Conservation (phyloP, 1,284 basidiomycete species). For the Rhodotorula sp. region DNA sequence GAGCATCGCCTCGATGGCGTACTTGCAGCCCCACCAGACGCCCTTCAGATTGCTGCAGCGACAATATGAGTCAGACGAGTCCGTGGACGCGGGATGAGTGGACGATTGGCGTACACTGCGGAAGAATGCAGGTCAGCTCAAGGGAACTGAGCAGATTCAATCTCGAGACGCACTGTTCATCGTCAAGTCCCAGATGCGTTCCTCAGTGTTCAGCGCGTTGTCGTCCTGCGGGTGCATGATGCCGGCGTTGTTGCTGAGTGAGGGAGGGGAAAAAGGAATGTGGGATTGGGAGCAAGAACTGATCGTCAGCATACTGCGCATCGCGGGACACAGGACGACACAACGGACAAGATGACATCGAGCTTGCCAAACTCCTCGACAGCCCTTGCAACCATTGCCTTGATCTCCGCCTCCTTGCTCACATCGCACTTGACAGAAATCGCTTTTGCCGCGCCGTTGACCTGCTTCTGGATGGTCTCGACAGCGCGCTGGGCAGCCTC, state of each 20-base stretch:
- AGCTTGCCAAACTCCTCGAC: constrained; percentile 82
- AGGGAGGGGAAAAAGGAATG: not conserved
- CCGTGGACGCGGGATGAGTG: not conserved
- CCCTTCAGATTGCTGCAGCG: constrained; percentile 84
- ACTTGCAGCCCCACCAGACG: constrained; percentile 98
- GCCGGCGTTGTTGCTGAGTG: constrained; percentile 47
- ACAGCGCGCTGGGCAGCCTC: constrained; percentile 70
- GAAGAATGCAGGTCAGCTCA: not conserved
- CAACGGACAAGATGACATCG: constrained; percentile 76
- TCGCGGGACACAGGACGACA: not conserved
- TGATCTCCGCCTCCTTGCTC: constrained; percentile 79
- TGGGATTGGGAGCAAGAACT: too few species aligned
- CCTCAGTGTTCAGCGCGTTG: constrained; percentile 90
- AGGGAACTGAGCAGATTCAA: too few species aligned
- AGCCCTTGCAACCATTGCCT: constrained; percentile 73
- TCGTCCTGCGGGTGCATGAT: constrained; percentile 96
- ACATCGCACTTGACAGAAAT: constrained; percentile 80
- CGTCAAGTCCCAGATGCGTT: constrained; percentile 61
- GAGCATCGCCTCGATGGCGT: constrained; percentile 93
- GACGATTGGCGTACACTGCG: not conserved
- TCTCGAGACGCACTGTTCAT: constrained; percentile 12
- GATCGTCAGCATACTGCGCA: too few species aligned
- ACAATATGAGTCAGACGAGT: not conserved
- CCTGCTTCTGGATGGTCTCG: constrained; percentile 63
- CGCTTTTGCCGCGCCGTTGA: constrained; percentile 58